phyloP scores from a whole-genome alignment of 1,284 basidiomycete species.

The Pseudomicrostroma phylloplanum region DNA sequence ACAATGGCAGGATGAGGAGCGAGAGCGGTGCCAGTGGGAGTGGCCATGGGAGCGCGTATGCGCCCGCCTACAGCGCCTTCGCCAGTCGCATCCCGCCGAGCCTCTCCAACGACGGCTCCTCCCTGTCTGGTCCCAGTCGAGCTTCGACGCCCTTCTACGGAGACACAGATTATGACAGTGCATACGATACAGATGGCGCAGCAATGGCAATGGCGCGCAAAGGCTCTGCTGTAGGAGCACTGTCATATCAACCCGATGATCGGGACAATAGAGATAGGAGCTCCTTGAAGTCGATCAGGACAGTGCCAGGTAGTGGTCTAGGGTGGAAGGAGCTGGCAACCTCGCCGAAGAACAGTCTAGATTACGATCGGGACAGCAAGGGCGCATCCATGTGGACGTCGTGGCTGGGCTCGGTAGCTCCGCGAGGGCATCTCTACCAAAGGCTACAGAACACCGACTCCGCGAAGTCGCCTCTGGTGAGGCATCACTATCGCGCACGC shows the following conservation, averaged over 20 bases:
- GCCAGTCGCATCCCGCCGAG: not conserved
- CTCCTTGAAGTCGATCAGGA: too few species aligned
- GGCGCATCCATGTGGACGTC: too few species aligned
- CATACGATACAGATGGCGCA: not conserved
- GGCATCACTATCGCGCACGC: not conserved
- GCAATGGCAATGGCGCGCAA: not conserved
- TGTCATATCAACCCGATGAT: too few species aligned
- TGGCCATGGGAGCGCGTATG: too few species aligned
- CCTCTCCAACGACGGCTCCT: not conserved
- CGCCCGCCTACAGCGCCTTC: not conserved
- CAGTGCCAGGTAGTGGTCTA: too few species aligned
- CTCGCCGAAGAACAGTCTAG: too few species aligned
- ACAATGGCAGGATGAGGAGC: not conserved
- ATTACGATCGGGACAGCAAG: too few species aligned
- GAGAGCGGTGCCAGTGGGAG: not conserved
- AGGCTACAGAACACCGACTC: not conserved
- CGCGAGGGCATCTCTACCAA: not conserved
- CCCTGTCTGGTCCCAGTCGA: not conserved
- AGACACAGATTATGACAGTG: not conserved
- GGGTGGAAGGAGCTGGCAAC: too few species aligned
- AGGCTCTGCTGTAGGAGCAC: too few species aligned
- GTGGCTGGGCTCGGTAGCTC: too few species aligned
- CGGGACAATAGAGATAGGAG: too few species aligned
- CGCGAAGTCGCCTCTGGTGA: not conserved
- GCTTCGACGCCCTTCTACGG: constrained; percentile 4